Conservation (phyloP, 1,139 yeast species). For the Blastobotrys raffinosifermentans region DNA sequence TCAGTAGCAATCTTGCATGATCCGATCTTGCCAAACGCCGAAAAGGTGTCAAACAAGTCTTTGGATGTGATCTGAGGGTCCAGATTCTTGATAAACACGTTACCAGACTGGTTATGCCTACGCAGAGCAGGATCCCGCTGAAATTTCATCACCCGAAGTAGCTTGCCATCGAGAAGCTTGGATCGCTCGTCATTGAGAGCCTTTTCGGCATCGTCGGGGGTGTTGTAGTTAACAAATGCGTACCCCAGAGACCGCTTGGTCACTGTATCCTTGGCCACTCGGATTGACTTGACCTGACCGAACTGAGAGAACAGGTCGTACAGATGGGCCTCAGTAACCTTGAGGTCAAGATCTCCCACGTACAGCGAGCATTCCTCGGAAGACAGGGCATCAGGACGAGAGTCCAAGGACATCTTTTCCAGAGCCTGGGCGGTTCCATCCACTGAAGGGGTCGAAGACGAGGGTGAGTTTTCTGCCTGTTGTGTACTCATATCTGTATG, state of each 20-base stretch:
- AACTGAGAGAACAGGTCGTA: constrained; percentile 79
- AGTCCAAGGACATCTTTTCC: too few relatives aligned
- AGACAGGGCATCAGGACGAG: constrained; percentile 1
- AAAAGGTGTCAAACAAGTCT: constrained; percentile 54
- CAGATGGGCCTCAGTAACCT: constrained; percentile 76
- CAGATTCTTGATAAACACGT: constrained; percentile 42
- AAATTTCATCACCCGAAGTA: constrained; percentile 91
- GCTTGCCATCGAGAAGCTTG: constrained; percentile 73
- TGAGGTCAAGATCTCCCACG: constrained; percentile 84
- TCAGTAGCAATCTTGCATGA: constrained; percentile 54
- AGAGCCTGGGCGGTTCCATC: too few relatives aligned
- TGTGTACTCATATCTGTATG: neutral
- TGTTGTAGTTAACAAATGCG: constrained; percentile 86
- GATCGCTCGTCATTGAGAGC: constrained; percentile 82
- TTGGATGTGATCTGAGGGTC: constrained; percentile 62
- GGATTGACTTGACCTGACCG: constrained; percentile 80
- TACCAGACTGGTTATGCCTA: constrained; percentile 37
- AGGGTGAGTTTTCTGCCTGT: neutral
- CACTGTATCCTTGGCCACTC: constrained; percentile 88
- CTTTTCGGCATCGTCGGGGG: constrained; percentile 69
- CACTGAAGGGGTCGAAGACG: neutral
- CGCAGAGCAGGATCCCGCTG: constrained; percentile 84
- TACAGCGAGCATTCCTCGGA: constrained; percentile 48
- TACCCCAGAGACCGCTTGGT: constrained; percentile 86
- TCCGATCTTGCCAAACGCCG: constrained; percentile 58